These are phyloP conservation scores for Aphanocladium album DNA, from an alignment of 2,329 filamentous ascomycete species.

Conservation along the genomic window DNA sequence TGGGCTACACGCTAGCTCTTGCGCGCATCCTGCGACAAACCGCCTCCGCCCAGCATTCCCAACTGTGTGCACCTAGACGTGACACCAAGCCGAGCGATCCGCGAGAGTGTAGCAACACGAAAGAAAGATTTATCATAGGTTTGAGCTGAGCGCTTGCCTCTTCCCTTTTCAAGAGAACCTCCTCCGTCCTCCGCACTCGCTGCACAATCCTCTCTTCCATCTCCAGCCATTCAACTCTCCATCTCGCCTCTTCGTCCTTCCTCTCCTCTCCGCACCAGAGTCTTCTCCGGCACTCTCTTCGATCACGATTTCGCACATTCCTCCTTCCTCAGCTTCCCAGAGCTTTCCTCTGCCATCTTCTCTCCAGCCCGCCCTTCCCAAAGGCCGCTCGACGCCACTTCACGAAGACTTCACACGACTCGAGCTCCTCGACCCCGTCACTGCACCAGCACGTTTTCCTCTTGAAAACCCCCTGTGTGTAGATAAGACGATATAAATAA, in stretches of 20 bases:
- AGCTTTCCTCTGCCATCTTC: constrained; percentile 20
- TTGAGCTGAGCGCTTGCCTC: constrained; percentile 35
- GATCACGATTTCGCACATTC: constrained; percentile 7
- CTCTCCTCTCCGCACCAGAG: constrained; percentile 14
- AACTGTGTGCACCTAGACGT: not conserved
- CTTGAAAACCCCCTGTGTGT: constrained; percentile 78
- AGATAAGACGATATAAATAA: constrained; percentile 51
- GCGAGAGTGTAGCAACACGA: not conserved
- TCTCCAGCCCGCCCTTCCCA: constrained; percentile 28
- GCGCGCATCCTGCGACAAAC: not conserved
- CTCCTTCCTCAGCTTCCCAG: constrained; percentile 2
- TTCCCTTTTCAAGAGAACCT: constrained; percentile 33
- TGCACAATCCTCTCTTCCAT: constrained; percentile 26
- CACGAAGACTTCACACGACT: constrained; percentile 38
- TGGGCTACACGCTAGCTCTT: not conserved
- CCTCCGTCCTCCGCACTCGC: constrained; percentile 33
- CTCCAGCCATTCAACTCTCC: constrained; percentile 27
- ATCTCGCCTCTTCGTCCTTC: constrained; percentile 29
- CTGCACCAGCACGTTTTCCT: constrained; percentile 91
- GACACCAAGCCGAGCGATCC: constrained; percentile 15
- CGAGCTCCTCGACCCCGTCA: constrained; percentile 41
- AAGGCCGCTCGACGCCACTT: constrained; percentile 33
- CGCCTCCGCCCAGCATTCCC: not conserved
- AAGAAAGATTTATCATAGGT: constrained; percentile 22
- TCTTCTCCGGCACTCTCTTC: not conserved